Conservation (phyloP, 768 basidiomycete genomes). For the Ramaria sp. region DNA sequence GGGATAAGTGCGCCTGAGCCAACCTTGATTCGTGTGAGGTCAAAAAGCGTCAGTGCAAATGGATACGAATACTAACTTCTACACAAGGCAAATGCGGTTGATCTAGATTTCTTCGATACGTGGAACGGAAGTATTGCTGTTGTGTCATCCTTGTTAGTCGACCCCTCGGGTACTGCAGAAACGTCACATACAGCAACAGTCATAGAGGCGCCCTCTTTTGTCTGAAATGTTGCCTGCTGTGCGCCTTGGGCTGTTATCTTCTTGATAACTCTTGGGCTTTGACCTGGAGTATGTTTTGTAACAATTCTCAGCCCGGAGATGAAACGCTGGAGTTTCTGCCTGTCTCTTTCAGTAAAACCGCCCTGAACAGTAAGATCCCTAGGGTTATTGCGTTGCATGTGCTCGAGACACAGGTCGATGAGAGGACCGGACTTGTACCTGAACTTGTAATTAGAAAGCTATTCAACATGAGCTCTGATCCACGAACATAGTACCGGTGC, state of each 20-base stretch:
- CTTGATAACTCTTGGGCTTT: conserved; percentile 49
- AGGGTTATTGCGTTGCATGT: conserved; percentile 25
- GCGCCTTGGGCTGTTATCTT: conserved; percentile 48
- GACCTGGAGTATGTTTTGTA: conserved; percentile 26
- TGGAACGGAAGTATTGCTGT: conserved; percentile 41
- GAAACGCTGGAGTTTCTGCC: conserved; percentile 44
- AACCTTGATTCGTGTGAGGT: conserved; percentile 29
- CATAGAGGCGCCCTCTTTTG: conserved; percentile 31
- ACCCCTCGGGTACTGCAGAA: neutral
- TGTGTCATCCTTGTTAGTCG: neutral
- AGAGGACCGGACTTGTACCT: conserved; percentile 51
- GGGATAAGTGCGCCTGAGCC: conserved; percentile 54
- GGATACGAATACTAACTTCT: conserved; percentile 37
- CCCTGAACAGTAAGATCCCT: conserved; percentile 29
- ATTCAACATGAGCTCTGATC: neutral
- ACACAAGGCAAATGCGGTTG: conserved; percentile 58
- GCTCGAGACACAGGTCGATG: conserved; percentile 46
- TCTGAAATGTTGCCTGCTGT: conserved; percentile 39
- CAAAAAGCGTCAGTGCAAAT: neutral
- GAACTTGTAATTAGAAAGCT: neutral
- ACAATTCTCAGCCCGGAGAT: conserved; percentile 41
- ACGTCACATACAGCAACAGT: conserved; percentile 12
- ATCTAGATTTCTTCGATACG: conserved; percentile 41
- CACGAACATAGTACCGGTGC: conserved; percentile 53
- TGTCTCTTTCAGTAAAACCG: conserved; percentile 40